Conservation (phyloP, 441 rosid genomes). For the Eutrema salsugineum region DNA sequence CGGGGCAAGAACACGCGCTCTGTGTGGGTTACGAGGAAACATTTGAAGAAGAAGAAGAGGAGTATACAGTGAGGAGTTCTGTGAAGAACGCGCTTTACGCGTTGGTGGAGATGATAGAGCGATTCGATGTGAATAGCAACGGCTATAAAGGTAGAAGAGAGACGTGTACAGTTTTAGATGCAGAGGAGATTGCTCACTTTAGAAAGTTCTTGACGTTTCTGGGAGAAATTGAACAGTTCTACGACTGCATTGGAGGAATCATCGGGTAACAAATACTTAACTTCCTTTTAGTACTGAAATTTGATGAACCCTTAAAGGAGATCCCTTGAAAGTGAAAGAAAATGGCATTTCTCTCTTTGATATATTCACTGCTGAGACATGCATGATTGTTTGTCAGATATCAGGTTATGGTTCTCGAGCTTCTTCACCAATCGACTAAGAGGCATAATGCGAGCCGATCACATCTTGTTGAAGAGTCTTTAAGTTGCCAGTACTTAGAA, state of each 20-base stretch:
- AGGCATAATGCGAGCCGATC: slow-evolving; percentile 43
- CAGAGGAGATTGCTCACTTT: slow-evolving; percentile 44
- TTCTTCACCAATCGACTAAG: slow-evolving; percentile 58
- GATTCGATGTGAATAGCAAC: slow-evolving; percentile 42
- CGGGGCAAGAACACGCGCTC: slow-evolving; percentile 82
- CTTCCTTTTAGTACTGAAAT: neutral
- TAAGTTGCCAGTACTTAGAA: slow-evolving; percentile 59
- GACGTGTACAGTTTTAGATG: slow-evolving; percentile 33
- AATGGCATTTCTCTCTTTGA: neutral
- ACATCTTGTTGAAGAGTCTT: slow-evolving; percentile 39
- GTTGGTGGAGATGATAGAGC: slow-evolving; percentile 74
- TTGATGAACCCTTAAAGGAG: neutral
- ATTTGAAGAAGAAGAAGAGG: slow-evolving; percentile 31
- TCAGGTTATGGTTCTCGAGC: slow-evolving; percentile 81
- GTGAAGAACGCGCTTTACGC: slow-evolving; percentile 66
- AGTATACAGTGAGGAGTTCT: slow-evolving; percentile 42
- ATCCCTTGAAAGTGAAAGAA: neutral
- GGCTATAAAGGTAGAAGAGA: slow-evolving; percentile 27
- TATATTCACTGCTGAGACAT: slow-evolving; percentile 6
- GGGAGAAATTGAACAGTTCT: slow-evolving; percentile 65
- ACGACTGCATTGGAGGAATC: slow-evolving; percentile 91
- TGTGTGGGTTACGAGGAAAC: slow-evolving; percentile 34
- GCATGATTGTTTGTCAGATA: slow-evolving; percentile 53
- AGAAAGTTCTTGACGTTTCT: slow-evolving; percentile 50
- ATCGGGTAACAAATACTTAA: slow-evolving; percentile 55